Evolutionary conservation across 164 flowering plant species (phyloP).

Genomic region (Akebia trifoliata): DNA sequence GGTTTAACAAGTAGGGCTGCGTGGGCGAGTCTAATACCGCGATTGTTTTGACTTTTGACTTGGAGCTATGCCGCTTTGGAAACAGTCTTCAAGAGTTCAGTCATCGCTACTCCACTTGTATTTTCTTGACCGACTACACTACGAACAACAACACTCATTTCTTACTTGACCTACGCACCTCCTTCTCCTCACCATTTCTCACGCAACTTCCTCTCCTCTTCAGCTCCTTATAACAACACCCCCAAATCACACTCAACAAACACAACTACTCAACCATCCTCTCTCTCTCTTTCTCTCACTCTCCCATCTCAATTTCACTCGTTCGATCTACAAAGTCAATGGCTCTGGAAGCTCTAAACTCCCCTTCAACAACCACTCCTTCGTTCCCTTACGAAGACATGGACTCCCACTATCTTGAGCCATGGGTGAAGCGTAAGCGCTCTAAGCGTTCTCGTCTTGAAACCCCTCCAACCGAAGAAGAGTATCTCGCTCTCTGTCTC

Average conservation of each 20-base stretch:
- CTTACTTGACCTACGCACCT: background rate
- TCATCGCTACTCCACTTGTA: background rate
- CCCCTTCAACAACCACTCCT: constrained; percentile 22
- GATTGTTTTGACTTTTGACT: constrained; percentile 7
- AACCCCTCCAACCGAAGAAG: constrained; percentile 34
- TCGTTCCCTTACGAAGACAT: constrained; percentile 10
- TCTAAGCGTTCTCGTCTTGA: constrained; percentile 44
- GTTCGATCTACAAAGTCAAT: background rate
- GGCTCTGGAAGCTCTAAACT: constrained; percentile 49
- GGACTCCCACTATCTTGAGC: constrained; percentile 21
- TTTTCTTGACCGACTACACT: constrained; percentile 12
- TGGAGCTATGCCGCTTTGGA: too few relatives aligned
- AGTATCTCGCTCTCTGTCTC: constrained; percentile 55
- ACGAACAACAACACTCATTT: constrained; percentile 2
- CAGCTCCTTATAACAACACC: too few relatives aligned
- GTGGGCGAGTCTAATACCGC: too few relatives aligned
- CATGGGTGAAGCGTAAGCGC: constrained; percentile 52
- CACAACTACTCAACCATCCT: background rate
- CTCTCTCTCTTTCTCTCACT: constrained; percentile 1
- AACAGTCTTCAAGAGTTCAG: background rate
- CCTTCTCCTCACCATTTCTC: constrained; percentile 20
- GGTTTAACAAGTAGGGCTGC: too few relatives aligned
- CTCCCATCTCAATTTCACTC: background rate
- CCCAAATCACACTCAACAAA: too few relatives aligned
- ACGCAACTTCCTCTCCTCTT: constrained; percentile 44